Evolutionary conservation across 768 basidiomycete species (phyloP).

Genomic region (Suillus subalutaceus): DNA sequence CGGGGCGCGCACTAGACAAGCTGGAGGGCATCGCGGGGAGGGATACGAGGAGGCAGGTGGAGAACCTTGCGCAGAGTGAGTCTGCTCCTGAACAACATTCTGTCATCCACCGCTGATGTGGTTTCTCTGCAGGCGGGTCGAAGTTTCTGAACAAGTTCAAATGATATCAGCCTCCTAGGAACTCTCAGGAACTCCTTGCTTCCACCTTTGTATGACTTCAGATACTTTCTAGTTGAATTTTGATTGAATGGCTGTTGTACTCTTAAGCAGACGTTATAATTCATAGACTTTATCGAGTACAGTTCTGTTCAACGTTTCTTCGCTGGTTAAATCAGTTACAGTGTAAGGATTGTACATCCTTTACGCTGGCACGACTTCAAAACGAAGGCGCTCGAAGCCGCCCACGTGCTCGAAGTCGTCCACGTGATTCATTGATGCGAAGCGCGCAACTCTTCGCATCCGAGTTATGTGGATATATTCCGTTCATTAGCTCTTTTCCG

Average conservation of each 20-base stretch:
- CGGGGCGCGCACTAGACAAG: constrained; percentile 47
- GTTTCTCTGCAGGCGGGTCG: constrained; percentile 13
- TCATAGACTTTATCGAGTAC: background rate
- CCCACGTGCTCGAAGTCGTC: too few species aligned
- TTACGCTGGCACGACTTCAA: too few species aligned
- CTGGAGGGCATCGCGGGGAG: constrained; percentile 61
- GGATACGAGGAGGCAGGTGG: constrained; percentile 51
- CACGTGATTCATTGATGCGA: too few species aligned
- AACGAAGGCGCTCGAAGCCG: too few species aligned
- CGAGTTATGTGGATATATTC: too few species aligned
- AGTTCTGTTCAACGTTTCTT: background rate
- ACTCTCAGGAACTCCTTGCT: background rate
- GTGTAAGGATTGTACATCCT: too few species aligned
- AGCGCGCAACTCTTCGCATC: too few species aligned
- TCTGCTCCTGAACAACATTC: constrained; percentile 20
- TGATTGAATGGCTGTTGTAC: too few species aligned
- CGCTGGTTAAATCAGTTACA: background rate
- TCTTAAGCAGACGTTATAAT: background rate
- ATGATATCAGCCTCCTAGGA: background rate
- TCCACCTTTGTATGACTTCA: background rate
- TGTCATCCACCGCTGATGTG: background rate
- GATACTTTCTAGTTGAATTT: background rate
- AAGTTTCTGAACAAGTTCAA: constrained; percentile 19
- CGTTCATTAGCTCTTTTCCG: too few species aligned
- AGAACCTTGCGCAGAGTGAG: constrained; percentile 57